Conservation (phyloP, 2,329 filamentous ascomycete species). For the Colletotrichum lentis region DNA sequence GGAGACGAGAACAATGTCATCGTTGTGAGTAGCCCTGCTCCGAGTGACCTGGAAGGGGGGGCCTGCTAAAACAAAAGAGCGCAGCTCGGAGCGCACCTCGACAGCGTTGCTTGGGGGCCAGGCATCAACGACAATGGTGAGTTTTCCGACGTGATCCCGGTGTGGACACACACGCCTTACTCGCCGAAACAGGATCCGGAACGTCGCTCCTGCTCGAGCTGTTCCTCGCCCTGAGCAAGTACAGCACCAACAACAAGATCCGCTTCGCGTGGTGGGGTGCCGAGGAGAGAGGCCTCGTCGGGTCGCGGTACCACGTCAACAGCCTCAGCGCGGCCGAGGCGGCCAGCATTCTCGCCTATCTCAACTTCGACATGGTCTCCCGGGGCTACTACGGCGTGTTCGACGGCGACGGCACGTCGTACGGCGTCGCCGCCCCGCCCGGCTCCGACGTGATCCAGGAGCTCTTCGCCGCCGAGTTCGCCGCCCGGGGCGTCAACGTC, state of each 20-base stretch:
- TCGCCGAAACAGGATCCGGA: conserved; percentile 44
- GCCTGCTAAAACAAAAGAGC: neutral
- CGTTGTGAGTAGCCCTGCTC: conserved; percentile 36
- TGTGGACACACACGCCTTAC: rapidly evolving
- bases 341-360: conserved; percentile 49
- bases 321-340: conserved; percentile 46
- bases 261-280: conserved; percentile 57
- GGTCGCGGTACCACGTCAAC: conserved; percentile 50
- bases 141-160: no score
- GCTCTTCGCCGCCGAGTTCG: conserved; percentile 48
- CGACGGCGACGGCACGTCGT: conserved; percentile 48
- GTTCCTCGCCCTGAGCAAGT: conserved; percentile 50
- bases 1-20: conserved; percentile 55
- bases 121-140: conserved; percentile 57
- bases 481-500: conserved; percentile 45
- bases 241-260: conserved; percentile 48
- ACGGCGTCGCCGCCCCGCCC: conserved; percentile 48
- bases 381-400: conserved; percentile 49
- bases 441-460: conserved; percentile 47
- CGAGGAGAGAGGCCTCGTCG: conserved; percentile 53
- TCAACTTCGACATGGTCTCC: conserved; percentile 55
- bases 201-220: conserved; percentile 52
- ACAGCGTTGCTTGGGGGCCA: conserved; percentile 54
- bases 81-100: conserved; percentile 53
- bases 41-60: rapidly evolving